Evolutionary conservation across 352 stramenopile species (phyloP).

Genomic region (Blastocystis sp.): DNA sequence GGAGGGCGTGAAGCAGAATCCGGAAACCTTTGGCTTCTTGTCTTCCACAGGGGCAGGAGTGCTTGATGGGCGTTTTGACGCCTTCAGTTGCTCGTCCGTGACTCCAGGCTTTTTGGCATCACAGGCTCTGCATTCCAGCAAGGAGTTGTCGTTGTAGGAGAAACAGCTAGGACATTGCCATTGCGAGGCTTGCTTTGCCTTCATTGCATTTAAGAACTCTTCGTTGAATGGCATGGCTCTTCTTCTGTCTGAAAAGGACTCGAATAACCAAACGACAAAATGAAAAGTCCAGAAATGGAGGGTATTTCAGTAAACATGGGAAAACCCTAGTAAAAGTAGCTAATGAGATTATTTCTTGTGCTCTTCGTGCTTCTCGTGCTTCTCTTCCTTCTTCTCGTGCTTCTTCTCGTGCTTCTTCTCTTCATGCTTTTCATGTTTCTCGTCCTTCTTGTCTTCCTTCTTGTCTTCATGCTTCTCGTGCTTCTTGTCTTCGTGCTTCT

Average conservation of each 20-base stretch:
- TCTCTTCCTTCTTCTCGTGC: conserved; percentile 30
- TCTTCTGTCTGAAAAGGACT: background rate
- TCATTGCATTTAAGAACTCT: conserved; percentile 32
- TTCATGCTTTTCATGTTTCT: conserved; percentile 35
- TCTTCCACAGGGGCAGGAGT: background rate
- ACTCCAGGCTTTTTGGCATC: conserved; percentile 34
- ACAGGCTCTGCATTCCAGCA: conserved; percentile 18
- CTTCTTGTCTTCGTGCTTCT: conserved; percentile 47
- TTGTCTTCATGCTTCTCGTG: conserved; percentile 12
- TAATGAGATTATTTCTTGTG: background rate
- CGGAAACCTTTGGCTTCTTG: conserved; percentile 7
- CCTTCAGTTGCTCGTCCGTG: background rate
- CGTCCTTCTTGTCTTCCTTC: conserved; percentile 48
- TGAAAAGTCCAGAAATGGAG: background rate
- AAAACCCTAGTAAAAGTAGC: conserved; percentile 26
- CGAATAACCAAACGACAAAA: conserved; percentile 6
- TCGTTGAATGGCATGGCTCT: conserved; percentile 32
- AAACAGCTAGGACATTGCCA: conserved; percentile 46
- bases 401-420: conserved; percentile 19
- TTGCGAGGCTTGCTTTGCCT: background rate
- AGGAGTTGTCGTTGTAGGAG: conserved; percentile 18
- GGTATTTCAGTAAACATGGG: conserved; percentile 28
- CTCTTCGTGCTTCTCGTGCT: background rate
- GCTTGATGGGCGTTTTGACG: background rate
- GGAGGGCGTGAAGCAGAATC: conserved; percentile 9